A percentile compares a stretch with the other conserved stretches of the same genome.
These are phyloP conservation scores for Nakazawaea sp. DNA, from an alignment of 805 yeast species.

Conservation along the genomic window DNA sequence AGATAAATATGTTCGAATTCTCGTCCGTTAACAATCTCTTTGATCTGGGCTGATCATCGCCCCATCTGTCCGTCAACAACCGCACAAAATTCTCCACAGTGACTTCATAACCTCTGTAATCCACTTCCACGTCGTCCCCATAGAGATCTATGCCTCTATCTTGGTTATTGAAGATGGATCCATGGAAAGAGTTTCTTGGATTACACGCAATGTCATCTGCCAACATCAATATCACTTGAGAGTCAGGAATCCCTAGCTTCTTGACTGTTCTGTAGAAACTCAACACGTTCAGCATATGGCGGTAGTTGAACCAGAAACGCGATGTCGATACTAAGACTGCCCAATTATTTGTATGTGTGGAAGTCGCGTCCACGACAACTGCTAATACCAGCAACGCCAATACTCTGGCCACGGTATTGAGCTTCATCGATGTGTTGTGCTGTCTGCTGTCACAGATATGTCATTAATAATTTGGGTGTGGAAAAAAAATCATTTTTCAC, in stretches of 20 bases:
- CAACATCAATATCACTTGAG: constrained; percentile 92
- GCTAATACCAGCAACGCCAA: too few relatives aligned
- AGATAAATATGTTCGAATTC: constrained; percentile 86
- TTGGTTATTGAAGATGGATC: constrained; percentile 89
- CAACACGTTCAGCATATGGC: constrained; percentile 95
- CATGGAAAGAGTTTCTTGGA: constrained; percentile 93
- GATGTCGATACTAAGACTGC: constrained; percentile 95
- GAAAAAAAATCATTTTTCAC: too few relatives aligned
- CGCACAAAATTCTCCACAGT: constrained; percentile 96
- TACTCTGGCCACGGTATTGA: too few relatives aligned
- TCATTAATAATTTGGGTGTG: too few relatives aligned
- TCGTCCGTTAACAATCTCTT: constrained; percentile 90
- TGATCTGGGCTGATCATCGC: constrained; percentile 86
- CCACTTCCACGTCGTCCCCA: constrained; percentile 94
- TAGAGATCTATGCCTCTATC: constrained; percentile 89
- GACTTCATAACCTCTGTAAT: constrained; percentile 95
- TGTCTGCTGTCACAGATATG: too few relatives aligned
- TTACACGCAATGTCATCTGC: constrained; percentile 98
- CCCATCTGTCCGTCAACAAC: constrained; percentile 91
- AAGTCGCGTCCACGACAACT: constrained; percentile 1
- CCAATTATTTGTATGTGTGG: constrained; percentile 62
- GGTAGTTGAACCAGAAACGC: constrained; percentile 95
- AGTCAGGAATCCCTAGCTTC: constrained; percentile 94
- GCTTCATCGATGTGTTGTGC: too few relatives aligned
- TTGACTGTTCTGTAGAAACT: constrained; percentile 95